These are phyloP conservation scores for Sicyos edulis DNA, from an alignment of 306 rosid genomes.

Conservation along the genomic window DNA sequence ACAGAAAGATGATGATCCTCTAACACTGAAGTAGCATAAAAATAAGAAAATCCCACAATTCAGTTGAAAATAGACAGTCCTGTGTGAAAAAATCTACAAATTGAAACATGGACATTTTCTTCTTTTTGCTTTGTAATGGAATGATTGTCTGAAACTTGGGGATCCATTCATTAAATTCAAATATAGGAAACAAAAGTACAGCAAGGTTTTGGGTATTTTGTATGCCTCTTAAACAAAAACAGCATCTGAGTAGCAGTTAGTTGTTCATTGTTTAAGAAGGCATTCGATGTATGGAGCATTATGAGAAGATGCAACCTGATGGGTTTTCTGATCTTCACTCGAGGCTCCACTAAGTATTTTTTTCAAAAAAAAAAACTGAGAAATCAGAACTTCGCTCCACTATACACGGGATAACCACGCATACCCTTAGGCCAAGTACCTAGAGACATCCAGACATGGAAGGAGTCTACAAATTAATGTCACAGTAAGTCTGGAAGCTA, in stretches of 20 bases:
- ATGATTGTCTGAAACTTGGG: neutral
- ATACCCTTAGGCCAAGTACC: too few species aligned
- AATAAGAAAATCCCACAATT: neutral
- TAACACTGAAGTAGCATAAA: neutral
- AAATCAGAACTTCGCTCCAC: too few species aligned
- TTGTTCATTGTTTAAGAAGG: constrained; percentile 32
- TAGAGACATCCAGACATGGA: too few species aligned
- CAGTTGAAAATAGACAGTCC: neutral
- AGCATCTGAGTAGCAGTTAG: constrained; percentile 26
- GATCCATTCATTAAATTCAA: neutral
- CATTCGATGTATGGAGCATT: constrained; percentile 39
- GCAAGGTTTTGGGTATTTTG: constrained; percentile 2
- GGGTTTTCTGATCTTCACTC: constrained; percentile 33
- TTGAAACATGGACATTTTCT: neutral
- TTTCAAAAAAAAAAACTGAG: too few species aligned
- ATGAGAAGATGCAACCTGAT: constrained; percentile 50
- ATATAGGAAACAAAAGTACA: neutral
- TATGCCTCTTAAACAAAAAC: constrained; percentile 23
- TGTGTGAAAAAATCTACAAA: neutral
- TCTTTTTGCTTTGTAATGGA: neutral
- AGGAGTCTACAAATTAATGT: too few species aligned
- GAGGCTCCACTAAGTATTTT: constrained; percentile 10
- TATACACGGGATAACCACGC: too few species aligned
- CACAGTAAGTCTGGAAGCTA: too few species aligned
- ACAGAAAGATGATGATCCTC: neutral